These are phyloP conservation scores for Orbilia javanica DNA, from an alignment of 2,329 filamentous ascomycete genomes.

Conservation along the genomic window DNA sequence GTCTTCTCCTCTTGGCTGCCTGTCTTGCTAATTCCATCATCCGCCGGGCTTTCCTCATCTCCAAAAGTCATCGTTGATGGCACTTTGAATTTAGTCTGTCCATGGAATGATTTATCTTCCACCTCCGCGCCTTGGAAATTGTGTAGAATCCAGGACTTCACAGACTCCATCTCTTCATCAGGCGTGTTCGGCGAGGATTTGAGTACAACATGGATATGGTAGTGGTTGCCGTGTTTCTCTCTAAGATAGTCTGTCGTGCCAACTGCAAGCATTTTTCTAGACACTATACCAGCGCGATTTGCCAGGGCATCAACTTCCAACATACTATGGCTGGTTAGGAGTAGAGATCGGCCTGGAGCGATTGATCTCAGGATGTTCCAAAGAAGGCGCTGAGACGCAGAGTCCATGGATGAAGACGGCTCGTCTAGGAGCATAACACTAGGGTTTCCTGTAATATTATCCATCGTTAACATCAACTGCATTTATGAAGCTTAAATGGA, in stretches of 20 bases:
- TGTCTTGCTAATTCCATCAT: constrained; percentile 52
- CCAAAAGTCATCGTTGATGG: constrained; percentile 68
- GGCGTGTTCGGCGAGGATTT: constrained; percentile 79
- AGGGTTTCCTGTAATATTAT: constrained; percentile 33
- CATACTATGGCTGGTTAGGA: constrained; percentile 94
- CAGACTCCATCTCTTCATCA: constrained; percentile 74
- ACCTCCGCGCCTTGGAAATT: constrained; percentile 76
- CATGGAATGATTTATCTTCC: constrained; percentile 82
- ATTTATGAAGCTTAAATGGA: not conserved
- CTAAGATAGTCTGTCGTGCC: constrained; percentile 81
- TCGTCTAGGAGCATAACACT: constrained; percentile 89
- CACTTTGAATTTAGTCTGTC: constrained; percentile 87
- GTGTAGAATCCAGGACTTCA: constrained; percentile 75
- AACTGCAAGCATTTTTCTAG: constrained; percentile 84
- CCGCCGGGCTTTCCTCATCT: constrained; percentile 57
- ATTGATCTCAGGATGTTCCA: constrained; percentile 85
- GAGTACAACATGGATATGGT: constrained; percentile 85
- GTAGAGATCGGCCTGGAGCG: constrained; percentile 80
- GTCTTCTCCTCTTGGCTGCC: constrained; percentile 38
- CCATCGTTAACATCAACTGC: not conserved
- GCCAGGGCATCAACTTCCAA: constrained; percentile 93
- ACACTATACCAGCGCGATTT: constrained; percentile 85
- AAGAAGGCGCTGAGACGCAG: constrained; percentile 90
- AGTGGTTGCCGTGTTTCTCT: constrained; percentile 79
- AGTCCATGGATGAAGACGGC: constrained; percentile 88